Evolutionary conservation across 805 yeast species (phyloP).

Genomic region (Saccharomycopsis capsularis): DNA sequence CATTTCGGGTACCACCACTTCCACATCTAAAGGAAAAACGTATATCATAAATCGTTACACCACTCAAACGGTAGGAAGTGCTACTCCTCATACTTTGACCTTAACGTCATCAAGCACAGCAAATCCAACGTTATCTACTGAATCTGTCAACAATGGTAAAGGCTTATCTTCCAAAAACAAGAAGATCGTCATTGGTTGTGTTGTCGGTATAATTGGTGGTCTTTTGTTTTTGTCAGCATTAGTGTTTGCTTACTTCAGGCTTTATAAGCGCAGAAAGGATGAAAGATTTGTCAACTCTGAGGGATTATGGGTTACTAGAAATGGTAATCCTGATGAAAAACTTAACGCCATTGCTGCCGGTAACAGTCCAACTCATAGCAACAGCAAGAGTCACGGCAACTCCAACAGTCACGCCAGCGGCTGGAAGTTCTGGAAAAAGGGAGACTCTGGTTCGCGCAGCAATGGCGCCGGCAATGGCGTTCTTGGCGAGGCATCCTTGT

Average conservation of each 20-base stretch:
- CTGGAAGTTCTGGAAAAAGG: constrained; percentile 12
- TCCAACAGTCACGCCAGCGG: not conserved
- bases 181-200: constrained; percentile 58
- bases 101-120: constrained; percentile 26
- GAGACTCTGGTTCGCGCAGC: not conserved
- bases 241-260: constrained; percentile 24
- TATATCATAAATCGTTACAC: constrained; percentile 31
- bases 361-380: not conserved
- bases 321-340: constrained; percentile 22
- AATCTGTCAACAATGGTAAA: constrained; percentile 22
- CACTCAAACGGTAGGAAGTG: constrained; percentile 27
- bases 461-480: not conserved
- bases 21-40: constrained; percentile 21
- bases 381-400: not conserved
- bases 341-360: constrained; percentile 5
- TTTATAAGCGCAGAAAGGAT: constrained; percentile 15
- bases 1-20: not conserved
- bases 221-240: constrained; percentile 36
- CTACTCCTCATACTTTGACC: constrained; percentile 28
- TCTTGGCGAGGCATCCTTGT: not conserved
- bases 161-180: constrained; percentile 46
- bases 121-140: constrained; percentile 23
- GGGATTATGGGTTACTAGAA: constrained; percentile 22
- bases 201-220: constrained; percentile 68
- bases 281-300: constrained; percentile 21